Evolutionary conservation across 441 rosid species (phyloP).

Genomic region (Hypseocharis bilobata): DNA sequence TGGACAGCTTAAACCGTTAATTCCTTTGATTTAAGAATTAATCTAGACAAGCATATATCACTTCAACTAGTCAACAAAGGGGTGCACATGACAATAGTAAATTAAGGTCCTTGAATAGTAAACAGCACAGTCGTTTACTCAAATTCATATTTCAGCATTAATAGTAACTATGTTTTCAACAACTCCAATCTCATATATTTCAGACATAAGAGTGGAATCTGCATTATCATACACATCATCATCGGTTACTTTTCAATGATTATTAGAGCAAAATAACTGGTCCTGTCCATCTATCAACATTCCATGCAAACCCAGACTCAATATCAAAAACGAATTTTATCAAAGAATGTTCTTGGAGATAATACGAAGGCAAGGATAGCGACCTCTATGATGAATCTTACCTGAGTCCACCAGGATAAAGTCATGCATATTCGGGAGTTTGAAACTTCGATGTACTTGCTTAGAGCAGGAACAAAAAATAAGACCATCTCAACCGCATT

Average conservation of each 20-base stretch:
- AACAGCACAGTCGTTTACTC: not conserved
- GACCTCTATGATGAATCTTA: slow-evolving; percentile 25
- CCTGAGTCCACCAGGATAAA: slow-evolving; percentile 83
- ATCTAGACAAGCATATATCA: not conserved
- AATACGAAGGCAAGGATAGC: slow-evolving; percentile 8
- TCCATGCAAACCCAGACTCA: not conserved
- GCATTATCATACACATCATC: not conserved
- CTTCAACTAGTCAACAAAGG: not conserved
- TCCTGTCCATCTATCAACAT: not conserved
- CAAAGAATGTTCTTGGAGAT: not conserved
- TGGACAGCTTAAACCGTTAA: not conserved
- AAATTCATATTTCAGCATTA: not conserved
- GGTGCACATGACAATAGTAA: not conserved
- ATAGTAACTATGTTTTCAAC: not conserved
- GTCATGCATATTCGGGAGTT: slow-evolving; percentile 47
- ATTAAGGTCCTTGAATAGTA: not conserved
- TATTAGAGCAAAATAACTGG: not conserved
- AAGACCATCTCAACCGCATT: slow-evolving; percentile 75
- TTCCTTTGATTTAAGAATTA: not conserved
- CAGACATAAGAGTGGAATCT: not conserved
- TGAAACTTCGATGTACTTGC: slow-evolving; percentile 78
- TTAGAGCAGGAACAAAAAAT: slow-evolving; percentile 72
- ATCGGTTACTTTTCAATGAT: not conserved
- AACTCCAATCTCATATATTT: not conserved
- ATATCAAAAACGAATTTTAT: not conserved